Base-by-base conservation (phyloP, 129 eudicot species). In the Cynara cardunculus region DNA sequence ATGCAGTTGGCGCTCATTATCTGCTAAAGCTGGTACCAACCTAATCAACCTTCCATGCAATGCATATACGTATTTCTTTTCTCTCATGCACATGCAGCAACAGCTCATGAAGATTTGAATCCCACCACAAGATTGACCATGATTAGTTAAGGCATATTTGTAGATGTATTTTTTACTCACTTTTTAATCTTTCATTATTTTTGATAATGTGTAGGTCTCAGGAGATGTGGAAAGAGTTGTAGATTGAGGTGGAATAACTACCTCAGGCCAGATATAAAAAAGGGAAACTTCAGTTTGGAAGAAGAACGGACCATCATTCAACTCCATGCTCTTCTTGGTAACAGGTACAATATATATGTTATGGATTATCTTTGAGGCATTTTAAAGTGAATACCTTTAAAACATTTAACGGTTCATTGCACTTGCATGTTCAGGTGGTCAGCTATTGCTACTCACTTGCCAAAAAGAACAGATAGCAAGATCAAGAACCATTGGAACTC, bases 391-490 rank as follows among this genome's bases (percentile, higher is more conserved):
- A 6, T 32, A 32, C 7, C 4, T 32, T 32, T 4, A 5, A n/a
- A n/a, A n/a, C n/a, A n/a, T n/a, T n/a, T n/a, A n/a, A n/a, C n/a
- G n/a, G n/a, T 32, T 32, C 37, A 32, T 32, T 32, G 39, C 39
- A 34, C 39, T 27, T 37, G 25, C 28, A 13, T 31, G 24, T 69
- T 28, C 39, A 90, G 95, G 73, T 90, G 95, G 95, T 82, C 95
- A 56, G 81, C 92, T 49, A 88, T 90, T n/a, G 90, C 95, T 19
- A 73, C 89, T 41, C 90, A 90, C 66, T 31, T 90, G 70, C 88
- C 92, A 5, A 88, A 78, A 69, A 88, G 95, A 61, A 90, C 95
- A 4, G 92, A 88, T 56, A 91, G 86, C 44, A 88, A 88, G 78
- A 91, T 88, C 30, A 88, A 88, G 83, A 88, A 86, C 30, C 77